These are phyloP conservation scores for Haberlea rhodopensis DNA, from an alignment of 257 asterid species.

Conservation along the genomic window DNA sequence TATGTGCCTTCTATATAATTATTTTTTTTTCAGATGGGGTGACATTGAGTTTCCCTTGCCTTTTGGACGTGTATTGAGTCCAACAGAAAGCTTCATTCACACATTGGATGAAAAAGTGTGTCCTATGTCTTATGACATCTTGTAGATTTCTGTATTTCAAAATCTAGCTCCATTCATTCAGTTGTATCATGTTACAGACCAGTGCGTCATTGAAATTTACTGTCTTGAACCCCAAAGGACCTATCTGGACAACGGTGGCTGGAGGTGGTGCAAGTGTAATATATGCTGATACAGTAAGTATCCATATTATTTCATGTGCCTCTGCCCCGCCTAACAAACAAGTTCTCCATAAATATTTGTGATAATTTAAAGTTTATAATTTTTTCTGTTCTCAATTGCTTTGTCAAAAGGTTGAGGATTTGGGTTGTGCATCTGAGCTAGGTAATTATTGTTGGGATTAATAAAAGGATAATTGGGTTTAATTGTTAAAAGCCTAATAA, in stretches of 20 bases:
- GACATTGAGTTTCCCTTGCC: constrained; percentile 79
- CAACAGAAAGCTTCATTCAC: constrained; percentile 82
- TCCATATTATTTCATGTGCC: constrained; percentile 12
- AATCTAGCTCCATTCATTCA: not conserved
- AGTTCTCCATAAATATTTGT: not conserved
- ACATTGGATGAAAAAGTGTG: constrained; percentile 77
- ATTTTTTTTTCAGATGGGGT: constrained; percentile 67
- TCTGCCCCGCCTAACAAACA: constrained; percentile 21
- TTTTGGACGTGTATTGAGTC: constrained; percentile 86
- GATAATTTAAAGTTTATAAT: not conserved
- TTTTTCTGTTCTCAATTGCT: not conserved
- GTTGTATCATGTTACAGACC: constrained; percentile 52
- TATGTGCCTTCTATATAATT: constrained; percentile 16
- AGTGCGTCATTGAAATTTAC: constrained; percentile 95
- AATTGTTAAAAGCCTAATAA: too few relatives aligned
- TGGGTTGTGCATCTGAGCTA: constrained; percentile 90
- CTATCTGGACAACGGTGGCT: constrained; percentile 99
- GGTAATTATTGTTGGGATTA: too few relatives aligned
- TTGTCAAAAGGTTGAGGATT: constrained; percentile 67
- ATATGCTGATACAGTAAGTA: constrained; percentile 89
- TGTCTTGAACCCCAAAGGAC: constrained; percentile 93
- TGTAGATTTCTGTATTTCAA: not conserved
- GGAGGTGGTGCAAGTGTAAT: constrained; percentile 99
- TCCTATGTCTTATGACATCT: constrained; percentile 6
- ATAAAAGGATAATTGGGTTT: too few relatives aligned